Percentiles rank a stretch among this genome's conserved stretches.
These are phyloP conservation scores for Ustilago vetiveriae DNA, from an alignment of 1,284 basidiomycete species.

Conservation along the genomic window DNA sequence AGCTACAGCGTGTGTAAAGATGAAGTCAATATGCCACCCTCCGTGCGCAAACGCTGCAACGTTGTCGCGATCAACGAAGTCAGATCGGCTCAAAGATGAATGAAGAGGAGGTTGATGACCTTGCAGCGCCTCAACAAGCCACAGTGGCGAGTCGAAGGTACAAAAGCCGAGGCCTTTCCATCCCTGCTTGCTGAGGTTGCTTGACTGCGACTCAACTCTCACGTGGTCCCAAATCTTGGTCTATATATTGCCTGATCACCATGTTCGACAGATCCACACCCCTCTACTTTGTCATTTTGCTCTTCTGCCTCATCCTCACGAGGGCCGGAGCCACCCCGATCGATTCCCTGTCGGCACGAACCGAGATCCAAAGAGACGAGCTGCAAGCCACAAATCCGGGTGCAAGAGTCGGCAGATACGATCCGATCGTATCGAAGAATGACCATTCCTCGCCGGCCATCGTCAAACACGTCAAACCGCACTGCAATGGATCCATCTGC, in stretches of 20 bases:
- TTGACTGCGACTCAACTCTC: too few relatives aligned
- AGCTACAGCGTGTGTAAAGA: conserved; percentile 1
- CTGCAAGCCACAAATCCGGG: neutral
- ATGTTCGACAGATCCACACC: too few relatives aligned
- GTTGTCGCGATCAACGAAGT: neutral
- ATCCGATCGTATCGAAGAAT: neutral
- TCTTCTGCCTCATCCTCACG: neutral
- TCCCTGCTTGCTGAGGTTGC: too few relatives aligned
- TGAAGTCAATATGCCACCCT: conserved; percentile 4
- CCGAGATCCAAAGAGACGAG: neutral
- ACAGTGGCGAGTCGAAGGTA: too few relatives aligned
- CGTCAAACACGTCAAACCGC: conserved; percentile 22
- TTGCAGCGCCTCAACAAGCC: too few relatives aligned
- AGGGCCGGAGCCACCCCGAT: conserved; percentile 9
- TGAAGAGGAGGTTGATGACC: neutral
- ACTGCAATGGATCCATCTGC: conserved; percentile 29
- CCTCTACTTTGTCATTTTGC: too few relatives aligned
- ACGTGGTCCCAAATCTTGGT: too few relatives aligned
- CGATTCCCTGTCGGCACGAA: neutral
- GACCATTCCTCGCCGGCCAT: conserved; percentile 1
- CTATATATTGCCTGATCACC: too few relatives aligned
- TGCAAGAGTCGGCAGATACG: neutral
- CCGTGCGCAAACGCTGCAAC: neutral
- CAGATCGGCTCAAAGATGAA: neutral
- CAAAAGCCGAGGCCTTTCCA: too few relatives aligned